Evolutionary conservation across 352 stramenopile genomes (phyloP).

Genomic region (Globisporangium yorkense): DNA sequence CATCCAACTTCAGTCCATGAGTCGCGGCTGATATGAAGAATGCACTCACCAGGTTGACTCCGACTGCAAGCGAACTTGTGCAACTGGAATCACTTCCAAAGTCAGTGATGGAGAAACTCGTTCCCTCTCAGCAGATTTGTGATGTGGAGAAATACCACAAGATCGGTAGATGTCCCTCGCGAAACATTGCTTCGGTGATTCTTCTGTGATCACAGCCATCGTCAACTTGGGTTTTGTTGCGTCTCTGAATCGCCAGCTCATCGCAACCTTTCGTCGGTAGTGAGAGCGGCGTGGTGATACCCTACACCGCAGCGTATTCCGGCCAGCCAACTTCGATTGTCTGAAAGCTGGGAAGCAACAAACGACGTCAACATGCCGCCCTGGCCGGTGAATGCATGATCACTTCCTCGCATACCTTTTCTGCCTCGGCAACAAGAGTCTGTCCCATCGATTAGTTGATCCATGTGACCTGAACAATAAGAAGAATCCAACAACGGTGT

Average conservation of each 20-base stretch:
- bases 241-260: not conserved
- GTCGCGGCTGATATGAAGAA: not conserved
- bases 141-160: conserved; percentile 20
- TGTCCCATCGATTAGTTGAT: not conserved
- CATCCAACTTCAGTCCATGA: not conserved
- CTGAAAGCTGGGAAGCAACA: conserved; percentile 7
- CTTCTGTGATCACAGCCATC: conserved; percentile 8
- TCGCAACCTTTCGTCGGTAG: conserved; percentile 19
- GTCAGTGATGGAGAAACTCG: not conserved
- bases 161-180: conserved; percentile 17
- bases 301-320: conserved; percentile 17
- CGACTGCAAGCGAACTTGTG: conserved; percentile 33
- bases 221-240: not conserved
- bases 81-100: conserved; percentile 11
- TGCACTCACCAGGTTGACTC: conserved; percentile 32
- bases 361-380: not conserved
- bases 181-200: conserved; percentile 26
- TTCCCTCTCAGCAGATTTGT: not conserved
- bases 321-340: conserved; percentile 8
- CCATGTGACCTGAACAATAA: not conserved
- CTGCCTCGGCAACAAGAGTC: conserved; percentile 4
- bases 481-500: not conserved
- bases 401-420: conserved; percentile 1
- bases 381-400: not conserved
- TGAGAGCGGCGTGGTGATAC: conserved; percentile 34